These are phyloP conservation scores for Penicillium cinerascens DNA, from an alignment of 495 filamentous ascomycete genomes.

Conservation along the genomic window DNA sequence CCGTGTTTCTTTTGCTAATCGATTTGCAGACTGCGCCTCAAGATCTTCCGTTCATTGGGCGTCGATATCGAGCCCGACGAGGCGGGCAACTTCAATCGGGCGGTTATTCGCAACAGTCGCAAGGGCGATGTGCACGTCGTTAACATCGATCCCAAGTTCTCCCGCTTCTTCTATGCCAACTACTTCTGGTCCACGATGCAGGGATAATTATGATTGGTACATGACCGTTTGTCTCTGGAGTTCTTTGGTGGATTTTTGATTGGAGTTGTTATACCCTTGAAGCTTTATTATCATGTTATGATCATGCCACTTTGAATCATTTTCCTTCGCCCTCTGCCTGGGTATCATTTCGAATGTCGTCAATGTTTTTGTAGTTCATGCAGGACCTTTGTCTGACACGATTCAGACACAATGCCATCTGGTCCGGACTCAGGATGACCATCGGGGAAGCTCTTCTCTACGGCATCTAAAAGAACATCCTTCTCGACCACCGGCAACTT, in stretches of 20 bases:
- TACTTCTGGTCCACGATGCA: conserved; percentile 93
- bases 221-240: conserved; percentile 7
- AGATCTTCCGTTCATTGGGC: conserved; percentile 85
- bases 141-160: conserved; percentile 90
- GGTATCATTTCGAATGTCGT: neutral
- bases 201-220: conserved; percentile 20
- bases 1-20: conserved; percentile 6
- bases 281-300: conserved; percentile 11
- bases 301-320: conserved; percentile 3
- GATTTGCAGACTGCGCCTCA: conserved; percentile 66
- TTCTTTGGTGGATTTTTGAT: conserved; percentile 15
- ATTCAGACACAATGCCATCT: conserved; percentile 20
- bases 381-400: conserved; percentile 23
- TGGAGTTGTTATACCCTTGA: conserved; percentile 23
- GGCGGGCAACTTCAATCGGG: conserved; percentile 78
- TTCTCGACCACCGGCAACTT: conserved; percentile 15
- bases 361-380: conserved; percentile 13
- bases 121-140: conserved; percentile 94
- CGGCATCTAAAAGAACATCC: conserved; percentile 29
- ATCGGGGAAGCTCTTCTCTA: conserved; percentile 32
- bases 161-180: conserved; percentile 87
- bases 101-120: conserved; percentile 77
- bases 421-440: conserved; percentile 7
- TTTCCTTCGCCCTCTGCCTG: neutral
- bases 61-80: conserved; percentile 84